Percentiles rank a stretch among this genome's conserved stretches.
phyloP scores from a whole-genome alignment of 768 basidiomycete genomes.

The Astraeus odoratus region DNA sequence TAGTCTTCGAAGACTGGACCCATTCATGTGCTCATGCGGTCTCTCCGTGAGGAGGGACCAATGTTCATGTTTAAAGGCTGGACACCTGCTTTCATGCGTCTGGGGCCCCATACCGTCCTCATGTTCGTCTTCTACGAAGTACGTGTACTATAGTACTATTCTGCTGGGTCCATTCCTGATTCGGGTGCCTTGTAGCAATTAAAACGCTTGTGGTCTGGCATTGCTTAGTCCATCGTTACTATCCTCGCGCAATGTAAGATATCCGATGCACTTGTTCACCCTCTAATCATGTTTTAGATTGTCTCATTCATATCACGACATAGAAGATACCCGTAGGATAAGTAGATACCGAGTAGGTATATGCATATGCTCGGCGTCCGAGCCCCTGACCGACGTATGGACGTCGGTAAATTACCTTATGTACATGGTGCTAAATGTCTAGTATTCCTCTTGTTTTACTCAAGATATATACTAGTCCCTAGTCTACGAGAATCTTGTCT shows the following conservation, averaged over 20 bases:
- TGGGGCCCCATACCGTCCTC: constrained; percentile 78
- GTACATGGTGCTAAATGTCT: no score
- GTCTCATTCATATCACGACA: background rate
- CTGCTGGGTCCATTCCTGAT: constrained; percentile 2
- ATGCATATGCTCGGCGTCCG: no score
- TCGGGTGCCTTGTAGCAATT: constrained; percentile 51
- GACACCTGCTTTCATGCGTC: constrained; percentile 80
- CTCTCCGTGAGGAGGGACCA: constrained; percentile 67
- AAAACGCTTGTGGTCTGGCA: constrained; percentile 49
- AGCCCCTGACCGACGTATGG: no score
- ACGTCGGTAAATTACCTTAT: no score
- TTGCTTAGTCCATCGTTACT: background rate
- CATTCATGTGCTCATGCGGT: constrained; percentile 46
- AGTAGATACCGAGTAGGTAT: background rate
- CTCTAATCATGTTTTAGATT: background rate
- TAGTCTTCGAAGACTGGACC: constrained; percentile 48
- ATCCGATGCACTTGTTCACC: background rate
- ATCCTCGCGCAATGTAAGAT: background rate
- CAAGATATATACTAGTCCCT: no score
- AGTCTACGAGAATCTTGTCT: no score
- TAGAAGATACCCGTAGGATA: background rate
- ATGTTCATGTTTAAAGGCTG: constrained; percentile 83
- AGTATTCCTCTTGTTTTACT: no score
- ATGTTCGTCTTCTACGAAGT: constrained; percentile 86
- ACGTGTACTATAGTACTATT: constrained; percentile 10